Evolutionary conservation across 306 rosid genomes (phyloP), one percentile per base, ranked within the genome.

Genomic region (Amphicarpaea edgeworthii): DNA sequence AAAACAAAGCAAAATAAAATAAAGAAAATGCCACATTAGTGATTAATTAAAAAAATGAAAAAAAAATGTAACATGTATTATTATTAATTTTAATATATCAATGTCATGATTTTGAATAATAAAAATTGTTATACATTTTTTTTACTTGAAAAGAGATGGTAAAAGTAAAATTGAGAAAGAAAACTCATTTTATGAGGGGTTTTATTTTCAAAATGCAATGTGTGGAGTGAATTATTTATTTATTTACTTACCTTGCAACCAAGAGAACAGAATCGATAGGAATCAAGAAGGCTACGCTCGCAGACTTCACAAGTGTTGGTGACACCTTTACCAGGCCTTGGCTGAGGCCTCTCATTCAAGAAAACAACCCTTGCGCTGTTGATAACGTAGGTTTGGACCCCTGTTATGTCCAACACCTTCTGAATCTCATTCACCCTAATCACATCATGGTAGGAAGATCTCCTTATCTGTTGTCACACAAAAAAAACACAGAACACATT

Each of bases 391-490:
- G 82, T 78, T 47, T 91, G 98, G 7, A 93, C 97, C 3, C 96
- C 97, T 15, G 84, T 76, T 11, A 93, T 93, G 86, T 93, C 98
- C 65, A 93, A 70, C 24, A 89, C 96, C 59, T 91, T 93, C 91
- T 93, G 98, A 87, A 93, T 93, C 86, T 93, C 98, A 2, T 89
- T 85, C 15, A 93, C 98, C 71, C 98, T 80, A 0, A 93, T 93
- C 79, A 93, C 98, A 83, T 93, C 98, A 64, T 93, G 98, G 86
- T 93, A 93, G 0, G 98, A 93, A 21, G 98, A 93, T 83, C 98
- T 87, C 81, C 98, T 81, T 65, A 93, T 93, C 98, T 93, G 87
- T 46, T 93, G 87, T 46, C 23, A 19, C 6, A n/a, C 19, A 16
- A 14, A 45, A 58, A 75, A 12, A 64, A 68, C 50, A 75, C 51